These are phyloP conservation scores for Blastobotrys peoriensis DNA, from an alignment of 805 yeast genomes.

Conservation along the genomic window DNA sequence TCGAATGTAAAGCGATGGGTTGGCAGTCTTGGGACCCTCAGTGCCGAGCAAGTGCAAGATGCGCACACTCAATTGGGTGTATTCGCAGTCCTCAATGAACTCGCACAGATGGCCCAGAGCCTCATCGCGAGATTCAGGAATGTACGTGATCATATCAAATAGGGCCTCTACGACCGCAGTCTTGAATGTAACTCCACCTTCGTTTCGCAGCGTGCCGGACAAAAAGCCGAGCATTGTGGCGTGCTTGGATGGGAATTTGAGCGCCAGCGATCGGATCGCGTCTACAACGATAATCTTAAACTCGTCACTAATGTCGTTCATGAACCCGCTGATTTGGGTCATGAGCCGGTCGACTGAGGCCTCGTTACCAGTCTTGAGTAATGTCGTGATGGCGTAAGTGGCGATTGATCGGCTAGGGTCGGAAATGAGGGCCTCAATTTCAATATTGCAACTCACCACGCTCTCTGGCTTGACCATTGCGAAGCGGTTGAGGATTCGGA, in stretches of 20 bases:
- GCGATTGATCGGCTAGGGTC: slow-evolving; percentile 89
- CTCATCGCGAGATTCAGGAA: slow-evolving; percentile 73
- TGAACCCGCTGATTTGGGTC: slow-evolving; percentile 76
- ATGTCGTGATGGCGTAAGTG: slow-evolving; percentile 93
- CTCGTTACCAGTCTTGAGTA: slow-evolving; percentile 90
- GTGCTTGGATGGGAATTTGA: slow-evolving; percentile 90
- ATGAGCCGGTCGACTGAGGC: slow-evolving; percentile 85
- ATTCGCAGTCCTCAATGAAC: slow-evolving; percentile 97
- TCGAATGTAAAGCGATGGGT: slow-evolving; percentile 87
- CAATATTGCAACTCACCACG: slow-evolving; percentile 66
- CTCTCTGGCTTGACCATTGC: slow-evolving; percentile 77
- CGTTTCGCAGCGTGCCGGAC: slow-evolving; percentile 79
- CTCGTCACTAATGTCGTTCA: slow-evolving; percentile 93
- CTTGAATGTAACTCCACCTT: slow-evolving; percentile 83
- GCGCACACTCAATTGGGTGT: slow-evolving; percentile 87
- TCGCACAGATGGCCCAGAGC: slow-evolving; percentile 90
- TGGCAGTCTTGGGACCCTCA: slow-evolving; percentile 83
- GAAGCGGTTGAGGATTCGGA: slow-evolving; percentile 78
- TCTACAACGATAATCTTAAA: slow-evolving; percentile 92
- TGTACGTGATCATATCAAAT: slow-evolving; percentile 81
- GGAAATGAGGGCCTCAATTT: slow-evolving; percentile 78
- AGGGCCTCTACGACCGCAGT: slow-evolving; percentile 86
- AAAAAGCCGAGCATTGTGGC: slow-evolving; percentile 74
- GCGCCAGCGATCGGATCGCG: slow-evolving; percentile 85
- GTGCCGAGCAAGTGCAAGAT: slow-evolving; percentile 86